Percentiles rank a stretch among this genome's conserved stretches.
These are phyloP conservation scores for Neospermospora avenae DNA, from an alignment of 2,329 filamentous ascomycete species.

Conservation along the genomic window DNA sequence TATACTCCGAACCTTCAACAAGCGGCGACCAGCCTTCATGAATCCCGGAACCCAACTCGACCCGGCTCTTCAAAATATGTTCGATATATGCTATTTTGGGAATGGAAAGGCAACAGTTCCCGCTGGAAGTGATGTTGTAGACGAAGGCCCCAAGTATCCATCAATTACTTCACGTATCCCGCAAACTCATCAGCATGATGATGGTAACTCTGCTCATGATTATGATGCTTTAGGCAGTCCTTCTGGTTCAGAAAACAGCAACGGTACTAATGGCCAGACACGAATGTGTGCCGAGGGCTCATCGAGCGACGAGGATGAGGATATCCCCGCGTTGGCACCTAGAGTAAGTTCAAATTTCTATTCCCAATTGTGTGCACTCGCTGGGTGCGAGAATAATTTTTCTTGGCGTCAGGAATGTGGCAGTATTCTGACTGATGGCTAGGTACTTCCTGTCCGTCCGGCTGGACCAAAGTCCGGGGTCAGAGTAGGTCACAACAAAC, in stretches of 20 bases:
- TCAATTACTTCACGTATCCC: constrained; percentile 46
- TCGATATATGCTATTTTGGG: constrained; percentile 68
- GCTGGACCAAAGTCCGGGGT: constrained; percentile 25
- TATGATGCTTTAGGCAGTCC: constrained; percentile 34
- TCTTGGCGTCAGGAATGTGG: background rate
- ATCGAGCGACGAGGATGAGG: constrained; percentile 47
- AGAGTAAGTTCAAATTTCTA: constrained; percentile 25
- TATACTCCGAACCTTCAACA: constrained; percentile 19
- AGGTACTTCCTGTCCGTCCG: constrained; percentile 35
- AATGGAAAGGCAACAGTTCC: constrained; percentile 57
- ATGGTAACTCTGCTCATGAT: constrained; percentile 20
- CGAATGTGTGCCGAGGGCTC: constrained; percentile 53
- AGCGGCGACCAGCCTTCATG: constrained; percentile 49
- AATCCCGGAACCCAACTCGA: constrained; percentile 56
- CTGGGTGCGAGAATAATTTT: background rate
- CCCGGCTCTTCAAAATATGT: constrained; percentile 64
- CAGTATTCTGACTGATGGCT: constrained; percentile 27
- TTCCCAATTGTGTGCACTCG: background rate
- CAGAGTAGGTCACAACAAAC: constrained; percentile 34
- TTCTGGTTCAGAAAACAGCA: constrained; percentile 49
- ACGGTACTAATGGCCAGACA: constrained; percentile 39
- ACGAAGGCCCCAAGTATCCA: constrained; percentile 55
- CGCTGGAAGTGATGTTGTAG: constrained; percentile 64
- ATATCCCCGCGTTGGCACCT: constrained; percentile 8
- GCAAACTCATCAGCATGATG: constrained; percentile 18